Evolutionary conservation across 192 early-diverging fungal genomes (phyloP), one percentile per base, ranked within the genome.

Genomic region (Linnemannia elongata): DNA sequence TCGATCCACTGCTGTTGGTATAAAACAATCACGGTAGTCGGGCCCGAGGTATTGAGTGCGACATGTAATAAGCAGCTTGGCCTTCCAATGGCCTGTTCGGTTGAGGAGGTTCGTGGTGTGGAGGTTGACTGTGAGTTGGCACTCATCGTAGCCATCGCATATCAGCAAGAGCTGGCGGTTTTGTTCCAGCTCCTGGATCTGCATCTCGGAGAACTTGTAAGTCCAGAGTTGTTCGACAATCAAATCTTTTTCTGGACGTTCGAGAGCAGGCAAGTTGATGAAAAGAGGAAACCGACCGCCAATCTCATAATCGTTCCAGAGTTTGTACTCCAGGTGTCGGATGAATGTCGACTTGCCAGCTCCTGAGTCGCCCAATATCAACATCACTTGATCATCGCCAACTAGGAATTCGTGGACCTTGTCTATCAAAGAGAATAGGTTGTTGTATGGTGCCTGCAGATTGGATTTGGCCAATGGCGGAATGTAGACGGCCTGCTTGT

Each of bases 121-220:
- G 18, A 77, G 22, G 42, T 77, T 77, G 41, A 9, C 2, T 0
- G 24, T 77, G n/a, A 30, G 66, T 44, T 69, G 63, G 6, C n/a
- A 6, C 66, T 77, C 76, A 42, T 77, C 76, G 45, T 77, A 77
- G n/a, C 76, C 76, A 44, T 77, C 76, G 33, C 76, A 77, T 30
- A 77, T 77, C 45, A 77, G 36, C 0, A 69, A 15, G 13, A 77
- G 41, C 30, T 47, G 38, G 6, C 12, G 69, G 18, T 49, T 4
- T n/a, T 47, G 12, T 30, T 69, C 69, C 33, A 77, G 27, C 20
- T 77, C 66, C 12, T 15, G 18, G 42, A 77, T 77, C 39, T 77
- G 76, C 4, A 2, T 22, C 15, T 69, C 76, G 20, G 76, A 47
- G 44, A 77, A 77, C 2, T 17, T 27, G 8, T 13, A 3, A 38